These are phyloP conservation scores for Cornus kousa DNA, from an alignment of 148 eudicot genomes.

Conservation along the genomic window DNA sequence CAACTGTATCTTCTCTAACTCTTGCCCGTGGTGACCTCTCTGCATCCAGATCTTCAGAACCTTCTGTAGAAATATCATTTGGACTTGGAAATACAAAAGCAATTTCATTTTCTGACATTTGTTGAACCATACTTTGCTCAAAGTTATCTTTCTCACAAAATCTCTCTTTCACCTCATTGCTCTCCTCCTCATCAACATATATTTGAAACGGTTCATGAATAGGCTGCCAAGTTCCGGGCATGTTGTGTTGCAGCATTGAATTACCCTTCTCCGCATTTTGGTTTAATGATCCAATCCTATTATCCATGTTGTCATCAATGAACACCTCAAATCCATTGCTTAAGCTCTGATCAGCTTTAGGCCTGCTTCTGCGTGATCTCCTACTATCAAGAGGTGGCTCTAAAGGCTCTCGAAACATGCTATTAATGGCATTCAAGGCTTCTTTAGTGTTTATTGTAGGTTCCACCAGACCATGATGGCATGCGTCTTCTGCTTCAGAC, in stretches of 20 bases:
- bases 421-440: slow-evolving; percentile 71
- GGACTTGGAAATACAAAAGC: slow-evolving; percentile 62
- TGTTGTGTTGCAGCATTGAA: slow-evolving; percentile 3
- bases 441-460: slow-evolving; percentile 76
- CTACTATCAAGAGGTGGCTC: slow-evolving; percentile 53
- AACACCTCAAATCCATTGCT: slow-evolving; percentile 58
- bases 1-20: slow-evolving; percentile 79
- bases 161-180: slow-evolving; percentile 23
- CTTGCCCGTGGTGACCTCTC: slow-evolving; percentile 34
- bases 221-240: slow-evolving; percentile 21
- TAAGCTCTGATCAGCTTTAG: slow-evolving; percentile 33
- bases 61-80: slow-evolving; percentile 44
- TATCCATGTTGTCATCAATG: slow-evolving; percentile 51
- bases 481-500: slow-evolving; percentile 77
- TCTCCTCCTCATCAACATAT: slow-evolving; percentile 60
- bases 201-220: slow-evolving; percentile 58
- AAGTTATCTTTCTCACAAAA: slow-evolving; percentile 27
- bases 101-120: slow-evolving; percentile 22
- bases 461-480: slow-evolving; percentile 86
- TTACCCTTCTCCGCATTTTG: slow-evolving; percentile 18
- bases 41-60: slow-evolving; percentile 34
- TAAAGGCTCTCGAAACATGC: slow-evolving; percentile 88
- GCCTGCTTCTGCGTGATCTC: slow-evolving; percentile 34
- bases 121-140: slow-evolving; percentile 27
- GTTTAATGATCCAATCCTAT: slow-evolving; percentile 25